Conservation (phyloP, 1,139 yeast species). For the Debaryomyces singareniensis region DNA sequence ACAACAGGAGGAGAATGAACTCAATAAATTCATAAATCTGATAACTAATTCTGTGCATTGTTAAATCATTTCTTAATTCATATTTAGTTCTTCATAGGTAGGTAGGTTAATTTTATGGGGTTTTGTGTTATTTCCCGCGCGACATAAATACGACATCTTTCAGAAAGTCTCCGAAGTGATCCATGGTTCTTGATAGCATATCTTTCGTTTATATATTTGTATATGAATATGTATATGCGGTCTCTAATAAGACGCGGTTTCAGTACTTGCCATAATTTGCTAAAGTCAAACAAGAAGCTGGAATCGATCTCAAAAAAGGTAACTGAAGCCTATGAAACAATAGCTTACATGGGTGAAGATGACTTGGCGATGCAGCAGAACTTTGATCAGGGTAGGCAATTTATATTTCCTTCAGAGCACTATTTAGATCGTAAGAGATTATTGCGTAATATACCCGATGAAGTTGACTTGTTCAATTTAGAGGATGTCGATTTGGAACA, state of each 20-base stretch:
- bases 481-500: conserved; percentile 16
- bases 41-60: background rate
- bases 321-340: conserved; percentile 20
- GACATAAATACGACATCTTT: too few species aligned
- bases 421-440: conserved; percentile 29
- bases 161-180: too few species aligned
- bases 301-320: conserved; percentile 6
- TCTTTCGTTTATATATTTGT: too few species aligned
- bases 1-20: conserved; percentile 33
- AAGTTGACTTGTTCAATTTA: conserved; percentile 26
- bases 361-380: conserved; percentile 33
- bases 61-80: background rate
- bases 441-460: conserved; percentile 32
- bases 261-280: too few species aligned
- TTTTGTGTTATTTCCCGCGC: too few species aligned
- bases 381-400: conserved; percentile 31
- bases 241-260: too few species aligned
- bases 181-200: too few species aligned
- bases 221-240: too few species aligned
- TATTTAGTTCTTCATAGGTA: background rate
- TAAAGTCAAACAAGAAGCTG: conserved; percentile 3
- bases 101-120: too few species aligned
- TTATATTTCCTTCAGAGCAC: conserved; percentile 30
- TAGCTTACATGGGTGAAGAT: conserved; percentile 35
- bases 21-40: conserved; percentile 20